Conservation (phyloP, 768 basidiomycete species). For the Rickenella mellea region DNA sequence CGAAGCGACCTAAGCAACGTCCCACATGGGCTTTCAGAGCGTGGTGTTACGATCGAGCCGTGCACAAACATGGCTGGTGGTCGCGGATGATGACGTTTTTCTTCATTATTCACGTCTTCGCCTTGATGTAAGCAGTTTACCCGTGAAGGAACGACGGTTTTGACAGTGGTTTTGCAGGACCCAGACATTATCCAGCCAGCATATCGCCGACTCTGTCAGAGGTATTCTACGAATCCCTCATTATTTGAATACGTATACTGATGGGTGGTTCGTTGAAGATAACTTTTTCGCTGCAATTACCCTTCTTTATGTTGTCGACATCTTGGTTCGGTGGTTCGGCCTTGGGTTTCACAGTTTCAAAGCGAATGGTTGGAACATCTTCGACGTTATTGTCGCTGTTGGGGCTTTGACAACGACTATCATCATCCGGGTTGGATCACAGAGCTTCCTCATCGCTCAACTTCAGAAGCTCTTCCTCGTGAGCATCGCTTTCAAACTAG, state of each 20-base stretch:
- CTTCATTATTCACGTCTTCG: constrained; percentile 73
- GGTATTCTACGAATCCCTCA: constrained; percentile 31
- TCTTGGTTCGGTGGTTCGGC: constrained; percentile 68
- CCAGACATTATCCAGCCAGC: constrained; percentile 55
- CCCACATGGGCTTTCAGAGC: constrained; percentile 47
- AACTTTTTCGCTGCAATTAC: constrained; percentile 69
- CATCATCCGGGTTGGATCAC: constrained; percentile 45
- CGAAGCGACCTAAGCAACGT: constrained; percentile 60
- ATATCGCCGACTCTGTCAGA: constrained; percentile 42
- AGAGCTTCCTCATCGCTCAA: constrained; percentile 47
- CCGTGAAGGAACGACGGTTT: no score
- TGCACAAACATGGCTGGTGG: constrained; percentile 93
- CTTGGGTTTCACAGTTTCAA: constrained; percentile 78
- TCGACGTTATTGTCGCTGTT: constrained; percentile 70
- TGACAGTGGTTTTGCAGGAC: constrained; percentile 43
- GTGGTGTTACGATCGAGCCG: constrained; percentile 91
- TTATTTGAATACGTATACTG: not conserved
- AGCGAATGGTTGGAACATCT: constrained; percentile 92
- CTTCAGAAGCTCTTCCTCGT: constrained; percentile 89
- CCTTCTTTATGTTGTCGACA: constrained; percentile 67
- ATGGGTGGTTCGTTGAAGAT: constrained; percentile 32
- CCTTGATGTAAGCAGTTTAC: constrained; percentile 69
- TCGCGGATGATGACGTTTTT: constrained; percentile 66
- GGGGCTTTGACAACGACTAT: constrained; percentile 83
- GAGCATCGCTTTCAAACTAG: constrained; percentile 87